phyloP scores from a whole-genome alignment of 139 green algal genomes.

The Closterium sp. region DNA sequence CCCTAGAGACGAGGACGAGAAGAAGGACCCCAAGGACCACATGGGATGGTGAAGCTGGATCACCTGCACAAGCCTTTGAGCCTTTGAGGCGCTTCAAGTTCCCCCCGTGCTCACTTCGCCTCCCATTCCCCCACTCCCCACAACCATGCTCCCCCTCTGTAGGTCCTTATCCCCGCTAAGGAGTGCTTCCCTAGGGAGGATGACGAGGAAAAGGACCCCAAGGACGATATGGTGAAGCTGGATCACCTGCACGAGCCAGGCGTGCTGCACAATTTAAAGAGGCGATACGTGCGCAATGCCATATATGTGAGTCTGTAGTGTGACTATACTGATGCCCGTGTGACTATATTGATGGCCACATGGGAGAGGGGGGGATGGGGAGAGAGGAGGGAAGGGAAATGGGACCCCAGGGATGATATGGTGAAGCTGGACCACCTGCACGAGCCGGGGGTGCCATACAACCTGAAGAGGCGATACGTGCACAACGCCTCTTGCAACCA shows the following conservation, averaged over 20 bases:
- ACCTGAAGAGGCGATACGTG: conserved; percentile 59
- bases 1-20: conserved; percentile 5
- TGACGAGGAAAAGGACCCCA: background rate
- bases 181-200: too few relatives aligned
- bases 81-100: too few relatives aligned
- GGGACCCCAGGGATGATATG: conserved; percentile 75
- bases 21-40: conserved; percentile 59
- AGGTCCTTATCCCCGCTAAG: background rate
- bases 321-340: too few relatives aligned
- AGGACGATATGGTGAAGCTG: conserved; percentile 87
- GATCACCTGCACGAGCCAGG: too few relatives aligned
- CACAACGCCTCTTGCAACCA: conserved; percentile 40
- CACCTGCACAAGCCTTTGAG: conserved; percentile 99
- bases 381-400: conserved; percentile 1
- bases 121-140: too few relatives aligned
- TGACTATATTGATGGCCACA: background rate
- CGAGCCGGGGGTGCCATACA: conserved; percentile 91
- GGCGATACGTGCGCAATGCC: conserved; percentile 64
- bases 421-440: conserved; percentile 94
- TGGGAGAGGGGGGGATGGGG: background rate
- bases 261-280: too few relatives aligned
- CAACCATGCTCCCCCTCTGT: background rate
- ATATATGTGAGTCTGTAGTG: conserved; percentile 67
- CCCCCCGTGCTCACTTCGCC: too few relatives aligned
- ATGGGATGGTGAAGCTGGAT: conserved; percentile 94